Evolutionary conservation across 2,329 filamentous ascomycete genomes (phyloP).

Genomic region (Allantophomopsis lycopodina): DNA sequence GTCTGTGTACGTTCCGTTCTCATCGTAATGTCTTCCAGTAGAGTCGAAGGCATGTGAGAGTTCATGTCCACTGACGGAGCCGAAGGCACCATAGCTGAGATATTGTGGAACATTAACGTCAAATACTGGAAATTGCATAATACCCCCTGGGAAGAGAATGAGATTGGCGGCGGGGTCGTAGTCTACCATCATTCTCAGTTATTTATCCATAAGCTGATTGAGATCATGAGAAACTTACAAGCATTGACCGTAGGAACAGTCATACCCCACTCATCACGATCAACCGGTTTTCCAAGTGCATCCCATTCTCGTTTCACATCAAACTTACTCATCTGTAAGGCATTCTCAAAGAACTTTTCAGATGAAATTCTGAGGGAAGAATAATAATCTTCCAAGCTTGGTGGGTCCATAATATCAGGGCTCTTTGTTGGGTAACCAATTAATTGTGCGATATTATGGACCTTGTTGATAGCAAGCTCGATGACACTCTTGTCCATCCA

Average conservation of each 20-base stretch:
- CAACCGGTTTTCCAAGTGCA: conserved; percentile 42
- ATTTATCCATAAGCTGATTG: too few relatives aligned
- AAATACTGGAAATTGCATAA: conserved; percentile 57
- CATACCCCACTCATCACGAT: conserved; percentile 47
- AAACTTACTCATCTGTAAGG: conserved; percentile 33
- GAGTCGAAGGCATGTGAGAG: conserved; percentile 59
- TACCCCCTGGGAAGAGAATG: conserved; percentile 56
- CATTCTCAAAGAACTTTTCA: conserved; percentile 42
- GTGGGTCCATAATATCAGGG: conserved; percentile 46
- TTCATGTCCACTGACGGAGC: conserved; percentile 53
- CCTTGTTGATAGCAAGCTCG: conserved; percentile 46
- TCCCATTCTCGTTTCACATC: conserved; percentile 36
- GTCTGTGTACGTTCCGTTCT: conserved; percentile 47
- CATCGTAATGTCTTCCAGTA: conserved; percentile 48
- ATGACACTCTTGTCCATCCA: conserved; percentile 55
- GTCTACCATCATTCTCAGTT: conserved; percentile 14
- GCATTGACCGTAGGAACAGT: conserved; percentile 49
- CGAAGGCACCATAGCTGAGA: conserved; percentile 56
- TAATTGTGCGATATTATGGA: conserved; percentile 53
- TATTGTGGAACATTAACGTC: conserved; percentile 49
- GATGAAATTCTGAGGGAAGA: conserved; percentile 32
- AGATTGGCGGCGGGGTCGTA: conserved; percentile 52
- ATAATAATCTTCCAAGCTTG: conserved; percentile 42
- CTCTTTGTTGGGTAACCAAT: conserved; percentile 52
- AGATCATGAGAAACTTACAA: conserved; percentile 12